Conservation (phyloP, 345 rosid species). For the Noccaea bulbosa region DNA sequence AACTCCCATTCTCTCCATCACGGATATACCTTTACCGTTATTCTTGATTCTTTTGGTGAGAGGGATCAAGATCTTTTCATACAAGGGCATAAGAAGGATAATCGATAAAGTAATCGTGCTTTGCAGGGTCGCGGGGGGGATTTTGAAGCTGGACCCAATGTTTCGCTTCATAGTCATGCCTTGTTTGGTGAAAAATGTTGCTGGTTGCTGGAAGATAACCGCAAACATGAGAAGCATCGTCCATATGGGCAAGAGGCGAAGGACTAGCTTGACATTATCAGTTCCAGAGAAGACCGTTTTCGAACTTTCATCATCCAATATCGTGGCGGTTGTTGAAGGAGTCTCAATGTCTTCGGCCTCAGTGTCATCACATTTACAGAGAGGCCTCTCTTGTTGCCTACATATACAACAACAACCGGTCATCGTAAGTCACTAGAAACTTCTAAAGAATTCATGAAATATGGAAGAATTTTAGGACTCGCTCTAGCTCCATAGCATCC, state of each 20-base stretch:
- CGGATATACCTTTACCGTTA: conserved; percentile 56
- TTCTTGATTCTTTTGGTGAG: conserved; percentile 50
- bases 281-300: conserved; percentile 31
- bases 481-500: conserved; percentile 72
- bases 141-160: conserved; percentile 67
- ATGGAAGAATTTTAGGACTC: conserved; percentile 42
- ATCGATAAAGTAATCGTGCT: conserved; percentile 83
- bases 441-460: background rate
- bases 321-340: conserved; percentile 26
- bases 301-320: conserved; percentile 34
- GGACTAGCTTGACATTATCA: conserved; percentile 56
- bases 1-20: conserved; percentile 83
- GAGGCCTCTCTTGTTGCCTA: conserved; percentile 86
- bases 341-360: conserved; percentile 23
- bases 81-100: conserved; percentile 87
- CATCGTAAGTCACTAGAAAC: background rate
- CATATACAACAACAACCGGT: background rate
- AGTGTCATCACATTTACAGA: conserved; percentile 48
- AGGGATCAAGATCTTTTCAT: conserved; percentile 70
- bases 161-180: conserved; percentile 81
- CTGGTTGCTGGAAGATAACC: conserved; percentile 84
- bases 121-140: conserved; percentile 92
- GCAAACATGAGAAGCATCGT: conserved; percentile 90
- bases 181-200: conserved; percentile 91
- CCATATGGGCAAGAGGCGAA: conserved; percentile 90